phyloP scores from a whole-genome alignment of 306 rosid genomes.

The Ammopiptanthus mongolicus region DNA sequence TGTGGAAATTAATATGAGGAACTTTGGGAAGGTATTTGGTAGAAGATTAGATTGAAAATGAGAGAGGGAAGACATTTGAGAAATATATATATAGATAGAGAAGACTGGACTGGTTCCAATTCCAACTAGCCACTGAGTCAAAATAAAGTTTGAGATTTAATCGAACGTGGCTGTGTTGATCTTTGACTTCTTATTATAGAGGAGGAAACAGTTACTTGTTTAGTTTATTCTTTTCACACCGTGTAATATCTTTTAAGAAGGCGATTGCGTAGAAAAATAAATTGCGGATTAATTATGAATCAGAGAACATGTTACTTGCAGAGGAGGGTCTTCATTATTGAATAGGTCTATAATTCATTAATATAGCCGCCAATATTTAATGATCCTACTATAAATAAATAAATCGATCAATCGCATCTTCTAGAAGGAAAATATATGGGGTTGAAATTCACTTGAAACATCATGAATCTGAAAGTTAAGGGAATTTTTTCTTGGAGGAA shows the following conservation, averaged over 20 bases:
- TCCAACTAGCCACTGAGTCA: constrained; percentile 31
- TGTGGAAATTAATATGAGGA: neutral
- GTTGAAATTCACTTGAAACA: neutral
- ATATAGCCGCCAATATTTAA: neutral
- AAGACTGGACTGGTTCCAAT: constrained; percentile 33
- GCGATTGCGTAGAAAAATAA: neutral
- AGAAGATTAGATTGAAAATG: neutral
- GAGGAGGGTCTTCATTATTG: constrained; percentile 14
- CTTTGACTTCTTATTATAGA: constrained; percentile 44
- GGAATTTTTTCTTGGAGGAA: too few relatives aligned
- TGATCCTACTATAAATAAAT: neutral
- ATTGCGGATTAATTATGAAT: neutral
- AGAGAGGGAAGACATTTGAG: neutral
- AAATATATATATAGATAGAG: neutral
- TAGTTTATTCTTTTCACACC: neutral
- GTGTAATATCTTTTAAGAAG: neutral
- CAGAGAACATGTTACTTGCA: constrained; percentile 22
- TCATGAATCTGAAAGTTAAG: neutral
- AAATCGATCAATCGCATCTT: neutral
- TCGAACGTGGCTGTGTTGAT: constrained; percentile 13
- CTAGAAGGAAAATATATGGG: constrained; percentile 21
- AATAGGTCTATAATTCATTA: neutral
- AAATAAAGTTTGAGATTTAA: constrained; percentile 31
- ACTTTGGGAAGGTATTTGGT: neutral
- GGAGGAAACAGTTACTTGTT: constrained; percentile 1